These are phyloP conservation scores for Arctium minus DNA, from an alignment of 129 eudicot genomes.

Conservation along the genomic window DNA sequence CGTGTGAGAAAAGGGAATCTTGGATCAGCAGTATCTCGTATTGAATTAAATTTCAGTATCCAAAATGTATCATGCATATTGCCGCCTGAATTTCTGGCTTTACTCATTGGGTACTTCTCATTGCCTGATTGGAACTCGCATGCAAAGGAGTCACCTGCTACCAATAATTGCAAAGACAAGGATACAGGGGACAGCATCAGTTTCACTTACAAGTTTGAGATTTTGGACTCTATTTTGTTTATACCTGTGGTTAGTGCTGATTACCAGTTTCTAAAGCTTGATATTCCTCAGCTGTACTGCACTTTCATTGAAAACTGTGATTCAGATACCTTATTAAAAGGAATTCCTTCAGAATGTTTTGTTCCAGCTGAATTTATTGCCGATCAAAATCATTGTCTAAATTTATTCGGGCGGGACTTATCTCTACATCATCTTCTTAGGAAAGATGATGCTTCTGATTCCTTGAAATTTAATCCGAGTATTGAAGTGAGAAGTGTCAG, in stretches of 20 bases:
- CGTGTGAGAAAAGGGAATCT: slow-evolving; percentile 44
- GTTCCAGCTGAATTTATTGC: slow-evolving; percentile 44
- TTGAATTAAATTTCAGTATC: slow-evolving; percentile 55
- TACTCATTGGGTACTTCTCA: slow-evolving; percentile 81
- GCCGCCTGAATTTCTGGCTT: slow-evolving; percentile 76
- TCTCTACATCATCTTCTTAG: slow-evolving; percentile 46
- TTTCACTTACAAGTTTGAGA: slow-evolving; percentile 57
- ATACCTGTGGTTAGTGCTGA: slow-evolving; percentile 48
- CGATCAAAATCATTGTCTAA: slow-evolving; percentile 48
- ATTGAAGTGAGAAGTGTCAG: slow-evolving; percentile 15
- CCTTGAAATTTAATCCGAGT: slow-evolving; percentile 25
- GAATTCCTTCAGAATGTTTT: slow-evolving; percentile 55
- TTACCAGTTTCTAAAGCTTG: slow-evolving; percentile 54
- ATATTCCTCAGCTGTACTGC: slow-evolving; percentile 52
- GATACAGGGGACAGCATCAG: slow-evolving; percentile 7
- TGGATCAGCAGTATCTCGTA: slow-evolving; percentile 25
- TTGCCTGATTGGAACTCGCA: slow-evolving; percentile 67
- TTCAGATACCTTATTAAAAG: slow-evolving; percentile 30
- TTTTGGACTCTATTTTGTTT: slow-evolving; percentile 63
- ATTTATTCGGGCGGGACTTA: slow-evolving; percentile 63
- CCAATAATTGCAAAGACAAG: neutral
- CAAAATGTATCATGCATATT: slow-evolving; percentile 81
- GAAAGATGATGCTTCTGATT: slow-evolving; percentile 38
- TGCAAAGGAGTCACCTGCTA: slow-evolving; percentile 20
- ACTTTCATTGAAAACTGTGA: slow-evolving; percentile 36